Base-by-base conservation (phyloP, 805 yeast species). In the Schwanniomyces vanrijiae region DNA sequence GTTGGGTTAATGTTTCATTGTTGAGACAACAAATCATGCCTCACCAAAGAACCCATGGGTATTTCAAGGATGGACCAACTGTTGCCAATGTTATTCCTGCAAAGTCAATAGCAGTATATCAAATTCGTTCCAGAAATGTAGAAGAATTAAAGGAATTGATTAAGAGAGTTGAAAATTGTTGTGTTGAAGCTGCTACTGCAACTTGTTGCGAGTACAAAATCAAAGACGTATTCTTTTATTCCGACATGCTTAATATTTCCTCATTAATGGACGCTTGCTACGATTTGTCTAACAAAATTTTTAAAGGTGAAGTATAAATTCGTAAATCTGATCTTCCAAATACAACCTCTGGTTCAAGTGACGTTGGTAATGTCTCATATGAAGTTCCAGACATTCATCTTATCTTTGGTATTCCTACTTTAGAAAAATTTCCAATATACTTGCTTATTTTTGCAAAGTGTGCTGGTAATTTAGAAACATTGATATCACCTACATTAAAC, bases 201-300 rank as follows among this genome's bases (percentile, higher is more conserved):
- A 69, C 55, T 58, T 73, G 48, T 49, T 66, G 60, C 64, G 62
- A 43, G 35, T 61, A 56, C 43, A 59, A 71, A 2, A 57, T 63
- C 34, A 64, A 61, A 41, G 67, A 63, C 46, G 55, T 55, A 9
- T 52, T 64, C 46, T 63, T 65, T 2, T 59, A 58, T 35, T 41
- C 43, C 29, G 62, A 59, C 37, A 44, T 59, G 39, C 41, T 57
- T 16, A 47, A 56, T 50, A 50, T 14, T 42, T 38, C 37, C 18
- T 26, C 18, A 47, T 51, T 43, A 47, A 48, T 19, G 20, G 41
- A 34, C 37, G 31, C 51, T 42, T 44, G 54, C 39, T 38, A 16
- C 13, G 34, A 47, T 33, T 3, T n/a, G 3, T 21, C 28, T 3
- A 37, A 37, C 2, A 26, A 21, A 37, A 9, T 37, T 9, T 37